A percentile compares a stretch with the other conserved stretches of the same genome.
Conservation (phyloP, 768 basidiomycete genomes). For the Suillus fuscotomentosus region DNA sequence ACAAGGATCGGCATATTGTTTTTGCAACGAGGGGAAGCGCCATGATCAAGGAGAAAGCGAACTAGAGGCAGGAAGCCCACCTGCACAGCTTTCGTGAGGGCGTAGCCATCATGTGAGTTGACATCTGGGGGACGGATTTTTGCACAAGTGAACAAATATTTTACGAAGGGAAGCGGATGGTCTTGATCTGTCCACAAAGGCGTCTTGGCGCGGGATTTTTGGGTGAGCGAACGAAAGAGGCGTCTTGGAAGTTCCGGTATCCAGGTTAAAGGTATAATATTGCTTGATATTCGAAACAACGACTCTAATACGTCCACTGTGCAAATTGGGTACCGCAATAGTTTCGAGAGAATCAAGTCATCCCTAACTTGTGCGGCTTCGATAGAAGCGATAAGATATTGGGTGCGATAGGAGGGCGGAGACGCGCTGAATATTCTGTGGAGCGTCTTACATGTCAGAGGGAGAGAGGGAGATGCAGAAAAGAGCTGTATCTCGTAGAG, state of each 20-base stretch:
- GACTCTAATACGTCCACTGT: conserved; percentile 41
- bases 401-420: conserved; percentile 58
- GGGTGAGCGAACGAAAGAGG: conserved; percentile 56
- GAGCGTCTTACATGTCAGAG: conserved; percentile 54
- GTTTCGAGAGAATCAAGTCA: conserved; percentile 38
- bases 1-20: conserved; percentile 65
- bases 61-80: conserved; percentile 64
- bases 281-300: conserved; percentile 36
- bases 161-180: conserved; percentile 63
- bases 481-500: conserved; percentile 75
- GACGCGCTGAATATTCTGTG: conserved; percentile 53
- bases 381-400: conserved; percentile 53
- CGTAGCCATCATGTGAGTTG: conserved; percentile 79
- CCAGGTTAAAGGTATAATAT: not conserved
- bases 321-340: conserved; percentile 45
- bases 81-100: conserved; percentile 75
- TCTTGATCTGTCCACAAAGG: conserved; percentile 47
- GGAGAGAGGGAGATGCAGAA: conserved; percentile 64
- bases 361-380: conserved; percentile 17
- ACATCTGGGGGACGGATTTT: conserved; percentile 42
- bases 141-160: conserved; percentile 47
- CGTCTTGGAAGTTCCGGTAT: conserved; percentile 60
- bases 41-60: conserved; percentile 64
- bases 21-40: conserved; percentile 68
- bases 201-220: conserved; percentile 17